A percentile compares a stretch with the other conserved stretches of the same genome.
Evolutionary conservation across 169 alveolate species (phyloP).

Genomic region (Ichthyophthirius multifiliis): DNA sequence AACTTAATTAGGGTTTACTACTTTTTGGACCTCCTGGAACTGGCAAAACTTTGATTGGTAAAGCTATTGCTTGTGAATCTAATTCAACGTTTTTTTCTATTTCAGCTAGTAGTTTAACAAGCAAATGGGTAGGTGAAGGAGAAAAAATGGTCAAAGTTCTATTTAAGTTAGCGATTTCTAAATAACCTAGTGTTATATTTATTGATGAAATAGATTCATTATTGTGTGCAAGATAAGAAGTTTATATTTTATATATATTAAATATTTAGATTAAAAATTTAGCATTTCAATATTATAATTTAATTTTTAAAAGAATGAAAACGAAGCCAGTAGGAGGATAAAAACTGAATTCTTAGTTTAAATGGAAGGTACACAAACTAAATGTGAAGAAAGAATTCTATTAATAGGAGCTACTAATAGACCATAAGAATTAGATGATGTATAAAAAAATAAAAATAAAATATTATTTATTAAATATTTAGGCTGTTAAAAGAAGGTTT

Average conservation of each 20-base stretch:
- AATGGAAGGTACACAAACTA: constrained; percentile 79
- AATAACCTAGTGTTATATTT: constrained; percentile 86
- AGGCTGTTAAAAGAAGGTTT: constrained; percentile 83
- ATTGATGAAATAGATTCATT: constrained; percentile 91
- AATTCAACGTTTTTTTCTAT: constrained; percentile 84
- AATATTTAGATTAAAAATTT: not conserved
- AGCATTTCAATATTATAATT: not conserved
- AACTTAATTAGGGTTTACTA: constrained; percentile 71
- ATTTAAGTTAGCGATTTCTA: constrained; percentile 81
- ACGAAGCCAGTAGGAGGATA: constrained; percentile 84
- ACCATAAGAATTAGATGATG: constrained; percentile 90
- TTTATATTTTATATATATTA: not conserved
- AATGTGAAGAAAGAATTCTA: constrained; percentile 61
- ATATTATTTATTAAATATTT: not conserved
- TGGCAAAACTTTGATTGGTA: constrained; percentile 91
- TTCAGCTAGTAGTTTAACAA: constrained; percentile 84
- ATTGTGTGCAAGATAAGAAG: constrained; percentile 80
- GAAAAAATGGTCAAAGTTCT: constrained; percentile 86
- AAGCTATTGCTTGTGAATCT: constrained; percentile 87
- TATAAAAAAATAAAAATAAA: not conserved
- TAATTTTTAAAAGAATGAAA: constrained; percentile 42
- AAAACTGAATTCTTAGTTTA: constrained; percentile 89
- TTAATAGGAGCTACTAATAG: constrained; percentile 85
- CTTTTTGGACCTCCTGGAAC: constrained; percentile 94
- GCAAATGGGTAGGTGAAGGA: constrained; percentile 92